Evolutionary conservation across 169 alveolate species (phyloP).

Genomic region (Plasmodium gonderi): DNA sequence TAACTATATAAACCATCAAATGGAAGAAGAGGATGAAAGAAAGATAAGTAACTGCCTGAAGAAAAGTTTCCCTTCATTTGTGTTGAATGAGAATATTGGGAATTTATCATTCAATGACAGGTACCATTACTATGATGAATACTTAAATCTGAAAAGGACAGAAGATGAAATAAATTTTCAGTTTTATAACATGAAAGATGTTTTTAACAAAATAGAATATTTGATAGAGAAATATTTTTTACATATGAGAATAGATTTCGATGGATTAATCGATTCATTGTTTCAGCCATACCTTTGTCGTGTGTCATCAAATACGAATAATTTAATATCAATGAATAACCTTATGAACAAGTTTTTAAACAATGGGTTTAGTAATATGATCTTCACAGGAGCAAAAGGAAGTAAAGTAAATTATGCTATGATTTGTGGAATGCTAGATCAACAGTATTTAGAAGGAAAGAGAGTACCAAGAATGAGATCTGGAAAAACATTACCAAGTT

Average conservation of each 20-base stretch:
- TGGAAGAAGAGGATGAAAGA: neutral
- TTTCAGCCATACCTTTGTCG: conserved; percentile 81
- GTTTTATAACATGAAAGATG: conserved; percentile 73
- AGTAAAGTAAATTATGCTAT: conserved; percentile 94
- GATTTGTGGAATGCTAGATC: conserved; percentile 95
- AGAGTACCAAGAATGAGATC: conserved; percentile 96
- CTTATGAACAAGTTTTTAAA: conserved; percentile 92
- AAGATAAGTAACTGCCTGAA: conserved; percentile 2
- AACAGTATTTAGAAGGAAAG: conserved; percentile 97
- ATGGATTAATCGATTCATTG: conserved; percentile 74
- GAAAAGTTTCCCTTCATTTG: conserved; percentile 41
- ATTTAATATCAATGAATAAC: conserved; percentile 72
- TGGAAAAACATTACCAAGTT: conserved; percentile 95
- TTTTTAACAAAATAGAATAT: conserved; percentile 73
- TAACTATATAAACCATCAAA: too few species aligned
- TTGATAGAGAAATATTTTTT: conserved; percentile 74
- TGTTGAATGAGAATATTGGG: conserved; percentile 73
- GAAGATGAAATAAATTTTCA: conserved; percentile 58
- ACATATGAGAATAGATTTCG: conserved; percentile 71
- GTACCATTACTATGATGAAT: conserved; percentile 30
- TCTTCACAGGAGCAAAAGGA: conserved; percentile 98
- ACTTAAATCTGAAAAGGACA: conserved; percentile 2
- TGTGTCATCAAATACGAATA: conserved; percentile 77
- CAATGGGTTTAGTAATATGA: conserved; percentile 97
- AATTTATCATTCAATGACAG: conserved; percentile 4